Evolutionary conservation across 2,329 filamentous ascomycete species (phyloP).

Genomic region (Paecilomyces formosus): DNA sequence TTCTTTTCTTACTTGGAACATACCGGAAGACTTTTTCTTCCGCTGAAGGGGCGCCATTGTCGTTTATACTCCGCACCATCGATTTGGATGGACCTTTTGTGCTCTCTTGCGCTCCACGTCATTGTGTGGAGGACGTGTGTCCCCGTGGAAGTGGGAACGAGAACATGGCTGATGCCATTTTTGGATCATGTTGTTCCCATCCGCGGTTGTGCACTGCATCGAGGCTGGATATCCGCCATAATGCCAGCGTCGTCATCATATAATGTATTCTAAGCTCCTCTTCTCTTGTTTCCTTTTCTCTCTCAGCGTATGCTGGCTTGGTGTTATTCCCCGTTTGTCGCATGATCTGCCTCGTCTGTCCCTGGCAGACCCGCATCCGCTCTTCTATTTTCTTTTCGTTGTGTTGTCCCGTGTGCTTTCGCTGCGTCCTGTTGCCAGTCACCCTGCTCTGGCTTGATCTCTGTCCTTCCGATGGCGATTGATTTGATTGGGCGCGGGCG

Average conservation of each 20-base stretch:
- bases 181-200: constrained; percentile 1
- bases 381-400: neutral
- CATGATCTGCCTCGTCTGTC: neutral
- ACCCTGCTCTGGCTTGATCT: neutral
- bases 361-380: neutral
- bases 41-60: neutral
- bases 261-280: neutral
- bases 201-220: neutral
- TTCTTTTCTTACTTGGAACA: constrained; percentile 12
- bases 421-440: neutral
- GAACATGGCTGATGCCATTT: neutral
- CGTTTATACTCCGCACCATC: constrained; percentile 4
- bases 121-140: neutral
- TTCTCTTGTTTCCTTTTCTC: constrained; percentile 1
- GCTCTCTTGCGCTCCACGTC: neutral
- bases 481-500: neutral
- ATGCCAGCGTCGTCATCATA: neutral
- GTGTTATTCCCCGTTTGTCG: constrained; percentile 1
- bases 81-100: constrained; percentile 1
- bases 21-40: constrained; percentile 13
- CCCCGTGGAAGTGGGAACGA: neutral
- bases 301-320: neutral
- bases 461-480: neutral
- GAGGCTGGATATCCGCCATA: neutral
- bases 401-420: neutral